These are phyloP conservation scores for Endotrypanum monterogeii DNA, from an alignment of 208 protist genomes.

Conservation along the genomic window DNA sequence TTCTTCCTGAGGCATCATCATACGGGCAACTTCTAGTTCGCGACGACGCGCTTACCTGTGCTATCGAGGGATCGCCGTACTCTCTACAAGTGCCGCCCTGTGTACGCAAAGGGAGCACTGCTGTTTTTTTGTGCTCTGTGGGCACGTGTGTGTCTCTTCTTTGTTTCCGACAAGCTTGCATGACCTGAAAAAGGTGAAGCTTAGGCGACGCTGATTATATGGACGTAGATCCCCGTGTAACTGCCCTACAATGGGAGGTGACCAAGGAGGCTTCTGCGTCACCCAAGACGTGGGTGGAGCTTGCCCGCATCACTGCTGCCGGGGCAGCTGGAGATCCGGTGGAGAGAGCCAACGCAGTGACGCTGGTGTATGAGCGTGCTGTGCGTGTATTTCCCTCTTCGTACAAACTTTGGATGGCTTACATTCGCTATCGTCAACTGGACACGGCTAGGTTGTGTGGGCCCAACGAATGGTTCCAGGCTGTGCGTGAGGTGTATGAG, in stretches of 20 bases:
- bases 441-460: conserved; percentile 47
- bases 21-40: background rate
- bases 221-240: conserved; percentile 33
- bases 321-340: conserved; percentile 22
- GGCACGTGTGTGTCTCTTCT: background rate
- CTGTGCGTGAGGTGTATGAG: conserved; percentile 69
- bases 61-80: background rate
- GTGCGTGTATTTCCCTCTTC: conserved; percentile 68
- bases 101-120: background rate
- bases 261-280: conserved; percentile 35
- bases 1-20: background rate
- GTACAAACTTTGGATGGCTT: conserved; percentile 84
- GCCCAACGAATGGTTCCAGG: conserved; percentile 71
- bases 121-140: background rate
- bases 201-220: conserved; percentile 9
- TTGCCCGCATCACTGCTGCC: conserved; percentile 31
- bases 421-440: conserved; percentile 60
- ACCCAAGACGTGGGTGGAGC: conserved; percentile 71
- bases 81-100: background rate
- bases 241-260: conserved; percentile 75
- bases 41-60: background rate
- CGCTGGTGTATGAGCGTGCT: conserved; percentile 74
- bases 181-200: background rate
- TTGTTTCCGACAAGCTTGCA: background rate
- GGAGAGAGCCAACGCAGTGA: conserved; percentile 62